These are phyloP conservation scores for Xerocomus spinulosus DNA, from an alignment of 768 basidiomycete species.

Conservation along the genomic window DNA sequence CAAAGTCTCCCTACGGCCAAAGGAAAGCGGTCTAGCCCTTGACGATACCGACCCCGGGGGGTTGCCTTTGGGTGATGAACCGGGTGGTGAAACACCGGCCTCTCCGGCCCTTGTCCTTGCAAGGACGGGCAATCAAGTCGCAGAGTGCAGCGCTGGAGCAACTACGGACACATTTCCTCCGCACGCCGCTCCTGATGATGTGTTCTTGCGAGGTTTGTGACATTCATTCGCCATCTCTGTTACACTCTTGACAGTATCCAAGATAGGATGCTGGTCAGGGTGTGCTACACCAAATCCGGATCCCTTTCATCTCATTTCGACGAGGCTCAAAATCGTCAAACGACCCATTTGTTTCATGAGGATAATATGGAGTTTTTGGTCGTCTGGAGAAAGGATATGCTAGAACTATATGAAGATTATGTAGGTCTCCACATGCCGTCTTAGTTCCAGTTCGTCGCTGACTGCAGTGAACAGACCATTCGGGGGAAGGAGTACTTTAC, in stretches of 20 bases:
- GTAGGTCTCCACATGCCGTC: conserved; percentile 41
- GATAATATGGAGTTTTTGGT: conserved; percentile 83
- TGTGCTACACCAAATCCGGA: conserved; percentile 59
- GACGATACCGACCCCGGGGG: conserved; percentile 13
- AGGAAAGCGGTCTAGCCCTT: conserved; percentile 23
- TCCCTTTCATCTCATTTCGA: conserved; percentile 51
- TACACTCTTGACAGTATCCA: conserved; percentile 16
- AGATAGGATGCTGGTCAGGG: conserved; percentile 90
- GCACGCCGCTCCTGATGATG: conserved; percentile 40
- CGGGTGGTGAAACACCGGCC: conserved; percentile 35
- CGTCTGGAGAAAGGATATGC: conserved; percentile 68
- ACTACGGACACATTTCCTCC: conserved; percentile 28
- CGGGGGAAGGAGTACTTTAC: conserved; percentile 64
- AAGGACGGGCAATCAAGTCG: conserved; percentile 51
- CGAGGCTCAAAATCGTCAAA: conserved; percentile 62
- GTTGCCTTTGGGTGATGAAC: conserved; percentile 1
- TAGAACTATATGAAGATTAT: conserved; percentile 86
- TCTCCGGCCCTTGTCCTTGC: conserved; percentile 65
- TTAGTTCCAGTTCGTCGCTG: neutral
- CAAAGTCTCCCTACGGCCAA: conserved; percentile 7
- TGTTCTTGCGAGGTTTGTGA: conserved; percentile 68
- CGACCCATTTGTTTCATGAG: conserved; percentile 55
- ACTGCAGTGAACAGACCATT: conserved; percentile 39
- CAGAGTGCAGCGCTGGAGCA: conserved; percentile 63
- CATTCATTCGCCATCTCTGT: neutral